phyloP scores from a whole-genome alignment of 768 basidiomycete species.

The Rhodotorula graminis region DNA sequence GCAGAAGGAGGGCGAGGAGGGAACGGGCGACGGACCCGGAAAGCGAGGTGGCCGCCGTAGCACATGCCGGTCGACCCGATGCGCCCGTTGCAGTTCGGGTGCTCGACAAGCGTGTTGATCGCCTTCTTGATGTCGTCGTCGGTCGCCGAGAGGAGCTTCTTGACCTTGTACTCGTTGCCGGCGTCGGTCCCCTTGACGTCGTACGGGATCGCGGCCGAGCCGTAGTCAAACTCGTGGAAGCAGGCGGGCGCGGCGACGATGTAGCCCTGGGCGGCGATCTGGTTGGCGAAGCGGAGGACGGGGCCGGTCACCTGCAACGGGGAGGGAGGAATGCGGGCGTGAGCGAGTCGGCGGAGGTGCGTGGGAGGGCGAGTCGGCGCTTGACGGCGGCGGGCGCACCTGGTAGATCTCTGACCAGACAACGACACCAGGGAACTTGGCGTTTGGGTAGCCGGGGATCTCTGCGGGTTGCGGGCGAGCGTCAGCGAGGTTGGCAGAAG shows the following conservation, averaged over 20 bases:
- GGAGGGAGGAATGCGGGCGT: no score
- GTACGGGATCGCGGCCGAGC: conserved; percentile 81
- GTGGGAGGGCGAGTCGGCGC: no score
- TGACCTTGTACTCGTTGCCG: conserved; percentile 88
- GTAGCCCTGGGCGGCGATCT: conserved; percentile 46
- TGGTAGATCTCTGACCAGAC: conserved; percentile 41
- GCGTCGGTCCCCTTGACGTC: conserved; percentile 77
- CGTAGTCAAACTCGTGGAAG: conserved; percentile 82
- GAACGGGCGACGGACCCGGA: conserved; percentile 44
- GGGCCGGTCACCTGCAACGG: conserved; percentile 20
- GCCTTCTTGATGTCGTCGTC: conserved; percentile 82
- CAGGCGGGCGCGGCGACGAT: conserved; percentile 47
- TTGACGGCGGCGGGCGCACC: background rate
- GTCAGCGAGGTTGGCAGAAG: background rate
- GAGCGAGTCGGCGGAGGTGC: background rate
- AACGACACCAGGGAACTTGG: conserved; percentile 48
- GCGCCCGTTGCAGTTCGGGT: conserved; percentile 68
- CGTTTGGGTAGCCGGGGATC: conserved; percentile 49
- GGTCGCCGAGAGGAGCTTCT: conserved; percentile 80
- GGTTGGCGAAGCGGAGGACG: conserved; percentile 43
- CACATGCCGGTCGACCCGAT: conserved; percentile 92
- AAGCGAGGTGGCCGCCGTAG: conserved; percentile 62
- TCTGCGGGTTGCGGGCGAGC: conserved; percentile 24
- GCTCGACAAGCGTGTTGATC: conserved; percentile 66
- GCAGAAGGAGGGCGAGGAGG: background rate